Base-by-base conservation (phyloP, 1,139 yeast species). In the Candida buenavistaensis region DNA sequence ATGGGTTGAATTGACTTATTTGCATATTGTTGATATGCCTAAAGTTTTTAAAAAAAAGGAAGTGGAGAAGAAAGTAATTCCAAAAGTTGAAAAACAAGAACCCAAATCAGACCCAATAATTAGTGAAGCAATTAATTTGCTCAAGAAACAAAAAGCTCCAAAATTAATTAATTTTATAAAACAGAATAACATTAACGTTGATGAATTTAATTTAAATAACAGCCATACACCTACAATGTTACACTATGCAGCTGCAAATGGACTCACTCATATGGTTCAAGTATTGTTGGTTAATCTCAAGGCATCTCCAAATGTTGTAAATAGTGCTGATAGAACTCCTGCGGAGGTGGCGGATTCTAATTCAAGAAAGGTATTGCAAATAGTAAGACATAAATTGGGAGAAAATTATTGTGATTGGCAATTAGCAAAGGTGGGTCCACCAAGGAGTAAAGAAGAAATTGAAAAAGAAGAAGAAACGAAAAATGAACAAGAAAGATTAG, bases 131-230 rank as follows among this genome's bases (percentile, higher is more conserved):
- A 54, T 80, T 1, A 61, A 65, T 2, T 62, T 83, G 19, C 55
- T 90, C 40, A 85, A 80, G 49, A 82, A 81, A 46, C 84, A 90
- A 9, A 82, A 83, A 50, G 88, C 90, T 0, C 96, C 97, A 0
- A 74, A 82, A 32, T 54, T 92, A 30, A 60, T 83, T 1, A 64
- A 78, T 4, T 86, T 79, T 47, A 44, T 90, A 37, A 74, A 72
- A 44, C 78, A 80, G 44, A 69, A 87, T 49, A 67, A 71, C 4
- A 52, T 88, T 1, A 64, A 72, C 2, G 69, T 80, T 32, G 54
- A 65, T 26, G 28, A 41, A 6, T 78, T 80, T 44, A 40, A 29
- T 16, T 59, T 92, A 6, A 54, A 68, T 15, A 96, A 97, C 0
- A 54, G 53, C 10, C 64, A 67, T 14, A 72, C 84, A 0, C 96